Evolutionary conservation across 805 yeast species (phyloP).

Genomic region (Ogataea neopini): DNA sequence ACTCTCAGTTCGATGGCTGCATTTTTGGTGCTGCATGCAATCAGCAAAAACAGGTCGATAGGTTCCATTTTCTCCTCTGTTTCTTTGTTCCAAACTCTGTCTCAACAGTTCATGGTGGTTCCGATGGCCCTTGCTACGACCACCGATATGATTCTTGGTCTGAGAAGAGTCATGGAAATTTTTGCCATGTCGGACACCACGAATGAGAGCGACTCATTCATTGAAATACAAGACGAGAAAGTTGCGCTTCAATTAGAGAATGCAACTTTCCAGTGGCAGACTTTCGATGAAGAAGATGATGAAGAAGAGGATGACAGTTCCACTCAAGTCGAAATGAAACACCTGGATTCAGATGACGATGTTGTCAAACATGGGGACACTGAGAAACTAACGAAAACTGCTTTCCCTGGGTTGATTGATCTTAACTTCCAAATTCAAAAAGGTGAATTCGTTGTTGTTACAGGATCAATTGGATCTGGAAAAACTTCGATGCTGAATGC

Average conservation of each 20-base stretch:
- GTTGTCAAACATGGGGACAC: constrained; percentile 11
- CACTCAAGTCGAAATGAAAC: constrained; percentile 5
- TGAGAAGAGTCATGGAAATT: constrained; percentile 56
- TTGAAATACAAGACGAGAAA: constrained; percentile 24
- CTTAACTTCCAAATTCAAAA: constrained; percentile 51
- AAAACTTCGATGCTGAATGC: constrained; percentile 74
- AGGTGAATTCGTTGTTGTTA: constrained; percentile 68
- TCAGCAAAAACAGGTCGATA: constrained; percentile 44
- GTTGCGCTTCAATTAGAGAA: constrained; percentile 51
- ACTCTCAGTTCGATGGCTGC: constrained; percentile 67
- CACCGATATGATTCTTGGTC: constrained; percentile 63
- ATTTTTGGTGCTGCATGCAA: constrained; percentile 42
- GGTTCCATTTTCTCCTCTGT: constrained; percentile 70
- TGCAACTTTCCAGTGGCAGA: constrained; percentile 71
- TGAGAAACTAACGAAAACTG: constrained; percentile 23
- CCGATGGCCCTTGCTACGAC: constrained; percentile 70
- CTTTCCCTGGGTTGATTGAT: constrained; percentile 49
- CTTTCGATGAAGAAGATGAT: constrained; percentile 35
- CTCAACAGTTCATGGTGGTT: constrained; percentile 63
- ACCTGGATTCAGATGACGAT: not conserved
- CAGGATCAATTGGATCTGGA: constrained; percentile 81
- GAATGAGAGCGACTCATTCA: constrained; percentile 31
- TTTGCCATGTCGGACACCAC: constrained; percentile 44
- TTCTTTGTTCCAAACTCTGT: constrained; percentile 60
- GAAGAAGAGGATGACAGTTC: not conserved